These are phyloP conservation scores for Ustilaginoidea virens DNA, from an alignment of 2,329 filamentous ascomycete genomes.

Conservation along the genomic window DNA sequence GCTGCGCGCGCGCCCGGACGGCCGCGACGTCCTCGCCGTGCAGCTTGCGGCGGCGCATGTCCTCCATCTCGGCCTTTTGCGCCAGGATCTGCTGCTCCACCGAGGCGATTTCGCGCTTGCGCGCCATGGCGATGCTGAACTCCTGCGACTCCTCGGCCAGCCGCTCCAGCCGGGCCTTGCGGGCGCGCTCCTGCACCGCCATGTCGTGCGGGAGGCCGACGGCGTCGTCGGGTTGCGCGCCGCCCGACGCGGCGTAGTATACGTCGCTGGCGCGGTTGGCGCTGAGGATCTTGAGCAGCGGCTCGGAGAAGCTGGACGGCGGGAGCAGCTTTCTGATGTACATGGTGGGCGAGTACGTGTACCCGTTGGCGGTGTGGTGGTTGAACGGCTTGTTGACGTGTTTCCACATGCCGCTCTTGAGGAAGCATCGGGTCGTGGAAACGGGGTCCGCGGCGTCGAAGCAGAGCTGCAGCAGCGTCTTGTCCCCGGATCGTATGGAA, in stretches of 20 bases:
- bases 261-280: constrained; percentile 37
- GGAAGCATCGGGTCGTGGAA: constrained; percentile 37
- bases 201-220: constrained; percentile 36
- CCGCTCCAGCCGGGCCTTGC: constrained; percentile 29
- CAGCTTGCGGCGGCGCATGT: constrained; percentile 29
- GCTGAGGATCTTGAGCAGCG: constrained; percentile 31
- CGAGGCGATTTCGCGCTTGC: constrained; percentile 33
- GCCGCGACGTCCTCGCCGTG: constrained; percentile 29
- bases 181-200: constrained; percentile 31
- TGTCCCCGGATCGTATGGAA: constrained; percentile 37
- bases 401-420: constrained; percentile 51
- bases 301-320: constrained; percentile 20
- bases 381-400: constrained; percentile 45
- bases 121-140: constrained; percentile 29
- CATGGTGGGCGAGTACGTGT: constrained; percentile 49
- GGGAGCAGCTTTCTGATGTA: constrained; percentile 36
- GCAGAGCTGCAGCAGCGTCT: constrained; percentile 43
- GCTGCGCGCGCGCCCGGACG: constrained; percentile 27
- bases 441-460: constrained; percentile 41
- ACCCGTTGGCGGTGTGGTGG: constrained; percentile 32
- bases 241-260: constrained; percentile 38
- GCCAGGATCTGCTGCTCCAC: constrained; percentile 35
- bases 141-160: constrained; percentile 31
- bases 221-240: constrained; percentile 36
- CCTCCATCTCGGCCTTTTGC: constrained; percentile 34